Evolutionary conservation across 2,329 filamentous ascomycete genomes (phyloP).

Genomic region (Lecanosticta acicola): DNA sequence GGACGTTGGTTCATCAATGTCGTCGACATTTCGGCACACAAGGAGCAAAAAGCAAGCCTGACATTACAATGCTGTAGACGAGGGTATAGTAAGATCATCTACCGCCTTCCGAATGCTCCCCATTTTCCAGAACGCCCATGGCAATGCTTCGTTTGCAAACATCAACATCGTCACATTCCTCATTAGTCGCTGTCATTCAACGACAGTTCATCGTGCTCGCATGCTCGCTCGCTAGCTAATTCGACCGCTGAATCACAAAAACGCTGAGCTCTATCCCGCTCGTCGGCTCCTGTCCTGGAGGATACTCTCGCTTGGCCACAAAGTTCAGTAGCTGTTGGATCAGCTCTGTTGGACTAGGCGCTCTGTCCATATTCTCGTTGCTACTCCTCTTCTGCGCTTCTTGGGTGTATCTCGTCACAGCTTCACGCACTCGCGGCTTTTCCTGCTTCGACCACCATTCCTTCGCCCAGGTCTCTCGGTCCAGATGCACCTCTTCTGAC

Average conservation of each 20-base stretch:
- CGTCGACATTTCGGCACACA: too few relatives aligned
- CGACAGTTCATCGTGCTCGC: too few relatives aligned
- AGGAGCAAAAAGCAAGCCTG: too few relatives aligned
- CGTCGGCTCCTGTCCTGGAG: slow-evolving; percentile 38
- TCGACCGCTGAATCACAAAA: slow-evolving; percentile 40
- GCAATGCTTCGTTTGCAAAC: too few relatives aligned
- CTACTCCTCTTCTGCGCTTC: slow-evolving; percentile 38
- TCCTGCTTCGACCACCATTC: slow-evolving; percentile 64
- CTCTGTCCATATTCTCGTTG: slow-evolving; percentile 29
- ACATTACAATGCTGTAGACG: too few relatives aligned
- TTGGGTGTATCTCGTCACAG: slow-evolving; percentile 42
- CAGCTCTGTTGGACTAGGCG: slow-evolving; percentile 46
- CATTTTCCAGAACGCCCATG: too few relatives aligned
- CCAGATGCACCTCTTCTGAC: slow-evolving; percentile 47
- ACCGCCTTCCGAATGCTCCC: too few relatives aligned
- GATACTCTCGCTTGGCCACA: slow-evolving; percentile 49
- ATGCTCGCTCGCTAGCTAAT: slow-evolving; percentile 14
- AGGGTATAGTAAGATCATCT: too few relatives aligned
- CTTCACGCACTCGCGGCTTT: slow-evolving; percentile 52
- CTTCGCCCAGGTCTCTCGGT: slow-evolving; percentile 50
- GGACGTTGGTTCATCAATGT: too few relatives aligned
- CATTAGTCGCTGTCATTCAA: too few relatives aligned
- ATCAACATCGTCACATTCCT: too few relatives aligned
- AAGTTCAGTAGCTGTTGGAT: slow-evolving; percentile 55
- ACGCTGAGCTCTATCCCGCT: slow-evolving; percentile 45